Base-by-base conservation (phyloP, 148 eudicot genomes). In the Beta vulgaris region DNA sequence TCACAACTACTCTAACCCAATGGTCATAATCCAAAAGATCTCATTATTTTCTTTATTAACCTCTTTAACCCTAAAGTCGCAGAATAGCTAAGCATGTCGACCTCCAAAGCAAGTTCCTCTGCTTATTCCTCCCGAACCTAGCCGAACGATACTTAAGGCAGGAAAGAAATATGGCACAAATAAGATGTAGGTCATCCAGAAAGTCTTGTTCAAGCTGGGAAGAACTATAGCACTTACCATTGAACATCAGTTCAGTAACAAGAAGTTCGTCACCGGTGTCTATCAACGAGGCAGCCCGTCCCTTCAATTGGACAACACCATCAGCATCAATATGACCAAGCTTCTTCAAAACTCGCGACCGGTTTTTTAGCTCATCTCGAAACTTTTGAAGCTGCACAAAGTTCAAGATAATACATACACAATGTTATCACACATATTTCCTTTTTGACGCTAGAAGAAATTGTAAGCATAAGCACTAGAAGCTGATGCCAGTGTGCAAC, bases 251-350 rank as follows among this genome's bases (percentile, higher is more conserved):
- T 80, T 95, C 99, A 0, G 99, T 92, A 19, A 90, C 97, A 65
- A 95, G 91, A 59, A 92, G 96, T 83, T 95, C 97, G 74, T 95
- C 99, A 63, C 99, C 97, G 19, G 97, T 92, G 81, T 95, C 99
- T 72, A 95, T 86, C 79, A 90, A 85, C 62, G 93, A 82, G 7
- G 99, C 99, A 57, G 99, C 97, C 44, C 97, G 89, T 62, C 99
- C 97, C 82, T 95, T 95, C 81, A 95, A 82, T 81, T 88, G 90
- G 72, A 95, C 96, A 72, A 95, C 93, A 64, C 97, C 89, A 83
- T 95, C 99, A 84, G 91, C 84, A 84, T 95, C 97, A 74, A 92
- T 89, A 82, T 95, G 99, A 46, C 99, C 99, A 74, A 95, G 92
- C 83, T 87, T 95, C 84, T 87, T 95, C 62, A 95, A 80, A 73